A percentile compares a stretch with the other conserved stretches of the same genome.
phyloP scores from a whole-genome alignment of 208 protist species.

The Wallacemonas sp. region DNA sequence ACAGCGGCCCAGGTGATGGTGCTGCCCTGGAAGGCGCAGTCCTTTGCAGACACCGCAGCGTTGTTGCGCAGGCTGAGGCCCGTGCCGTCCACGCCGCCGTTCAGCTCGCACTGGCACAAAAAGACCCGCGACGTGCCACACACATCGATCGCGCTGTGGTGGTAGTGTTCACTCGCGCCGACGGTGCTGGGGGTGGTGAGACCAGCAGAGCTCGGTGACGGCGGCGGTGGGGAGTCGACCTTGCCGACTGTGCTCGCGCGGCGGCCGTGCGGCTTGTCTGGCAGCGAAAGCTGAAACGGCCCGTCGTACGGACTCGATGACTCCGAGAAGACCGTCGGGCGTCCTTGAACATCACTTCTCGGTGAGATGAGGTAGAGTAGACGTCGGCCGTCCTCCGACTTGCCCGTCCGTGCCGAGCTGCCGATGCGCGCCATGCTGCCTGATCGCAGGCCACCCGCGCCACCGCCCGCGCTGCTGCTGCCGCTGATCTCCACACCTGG shows the following conservation, averaged over 20 bases:
- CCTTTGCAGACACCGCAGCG: conserved; percentile 18
- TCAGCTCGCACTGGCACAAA: conserved; percentile 41
- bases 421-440: background rate
- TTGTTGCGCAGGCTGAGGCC: conserved; percentile 22
- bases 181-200: background rate
- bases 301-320: background rate
- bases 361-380: conserved; percentile 5
- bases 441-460: too few species aligned
- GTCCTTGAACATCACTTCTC: background rate
- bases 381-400: background rate
- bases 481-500: background rate
- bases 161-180: background rate
- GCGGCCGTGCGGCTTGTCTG: conserved; percentile 2
- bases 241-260: background rate
- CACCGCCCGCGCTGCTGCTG: too few species aligned
- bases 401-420: background rate
- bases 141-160: conserved; percentile 25
- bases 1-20: conserved; percentile 36
- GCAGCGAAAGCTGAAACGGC: background rate
- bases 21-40: conserved; percentile 33
- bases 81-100: conserved; percentile 25
- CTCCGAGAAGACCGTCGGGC: background rate
- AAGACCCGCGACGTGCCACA: conserved; percentile 6
- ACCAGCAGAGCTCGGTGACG: too few species aligned
- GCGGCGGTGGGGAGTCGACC: background rate